Base-by-base conservation (phyloP, 352 stramenopile species). In the Chrysophaeum taylorii region DNA sequence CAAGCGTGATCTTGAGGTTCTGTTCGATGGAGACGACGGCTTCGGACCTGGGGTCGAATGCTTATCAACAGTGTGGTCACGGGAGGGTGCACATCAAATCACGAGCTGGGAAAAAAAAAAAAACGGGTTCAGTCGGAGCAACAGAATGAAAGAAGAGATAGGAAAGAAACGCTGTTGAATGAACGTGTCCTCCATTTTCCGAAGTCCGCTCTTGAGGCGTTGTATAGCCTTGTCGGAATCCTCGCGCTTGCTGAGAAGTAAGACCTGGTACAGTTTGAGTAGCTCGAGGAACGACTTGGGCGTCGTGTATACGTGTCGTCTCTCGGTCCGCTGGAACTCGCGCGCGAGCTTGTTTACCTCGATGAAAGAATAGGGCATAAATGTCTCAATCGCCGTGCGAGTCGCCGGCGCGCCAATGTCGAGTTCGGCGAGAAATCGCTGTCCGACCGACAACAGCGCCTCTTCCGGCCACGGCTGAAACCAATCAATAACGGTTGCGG, bases 351-450 rank as follows among this genome's bases (percentile, higher is more conserved):
- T 78, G 77, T 97, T 97, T 50, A 96, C 91, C 0, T 85, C 90
- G 70, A 91, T 82, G 70, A 97, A 97, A 31, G 91, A 96, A 73
- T 93, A 95, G 21, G 91, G 91, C 85, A 97, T 93, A 69, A 97
- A 97, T 60, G 86, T 92, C 70, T 97, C 91, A 60, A 97, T 96
- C 14, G 87, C 90, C 0, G 76, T 77, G 33, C 81, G 78, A 0
- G 88, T 68, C 27, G 66, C 76, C n/a, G 72, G 70, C n/a, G 69
- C 71, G 12, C 90, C 92, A 0, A 97, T 76, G 37, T 89, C 80
- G 38, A 84, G 69, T 39, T 82, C 74, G 27, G 43, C 72, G 31
- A 97, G 66, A 60, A 94, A 94, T 9, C 84, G 83, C 15, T 84
- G 82, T 5, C 90, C 92, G 45, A 97, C 92, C 37, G 82, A 92